Base-by-base conservation (phyloP, 2,329 filamentous ascomycete species). In the Colletotrichum theobromicola region DNA sequence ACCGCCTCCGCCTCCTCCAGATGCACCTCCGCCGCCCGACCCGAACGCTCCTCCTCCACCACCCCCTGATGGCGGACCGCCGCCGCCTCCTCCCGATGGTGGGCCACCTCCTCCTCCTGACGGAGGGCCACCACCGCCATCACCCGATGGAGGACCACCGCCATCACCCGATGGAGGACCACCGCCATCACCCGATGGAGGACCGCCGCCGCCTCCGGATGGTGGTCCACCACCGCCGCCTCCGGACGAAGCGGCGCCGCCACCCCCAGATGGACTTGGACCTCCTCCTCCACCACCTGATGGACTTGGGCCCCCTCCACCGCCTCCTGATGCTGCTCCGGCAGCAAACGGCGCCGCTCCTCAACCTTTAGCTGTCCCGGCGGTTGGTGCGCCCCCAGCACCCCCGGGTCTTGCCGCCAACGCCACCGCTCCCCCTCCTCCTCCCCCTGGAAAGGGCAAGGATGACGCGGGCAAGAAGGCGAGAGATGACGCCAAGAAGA, bases 381-480 rank as follows among this genome's bases (percentile, higher is more conserved):
- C 64, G 9, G 50, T 67, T 21, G 64, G 64, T 7, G 64, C 50
- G 30, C 64, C 64, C 21, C 64, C 64, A 8, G 28, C 64, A 28
- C 64, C 64, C 12, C 66, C 66, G 10, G 50, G 32, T 16, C 34
- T 50, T 10, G 66, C 34, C 7, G 35, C 35, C 8, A 68, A 68
- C 15, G 53, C 30, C 9, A 68, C 66, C 4, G 66, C 66, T 16
- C 16, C 66, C 5, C 24, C 65, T 60, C 53, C 21, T 12, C 42
- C n/a, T 50, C 42, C 42, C 4, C n/a, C 42, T 21, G 42, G 42
- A 50, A 72, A 73, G 50, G 67, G 57, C 15, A 73, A 73, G 21
- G 69, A 64, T 15, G 62, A 71, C 26, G 70, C 37, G 1, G 61
- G 35, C 15, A 62, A 73, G 34, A 72, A 72, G 21, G 70, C 70